Conservation (phyloP, 116 monocot species). For the Thalassia testudinum region DNA sequence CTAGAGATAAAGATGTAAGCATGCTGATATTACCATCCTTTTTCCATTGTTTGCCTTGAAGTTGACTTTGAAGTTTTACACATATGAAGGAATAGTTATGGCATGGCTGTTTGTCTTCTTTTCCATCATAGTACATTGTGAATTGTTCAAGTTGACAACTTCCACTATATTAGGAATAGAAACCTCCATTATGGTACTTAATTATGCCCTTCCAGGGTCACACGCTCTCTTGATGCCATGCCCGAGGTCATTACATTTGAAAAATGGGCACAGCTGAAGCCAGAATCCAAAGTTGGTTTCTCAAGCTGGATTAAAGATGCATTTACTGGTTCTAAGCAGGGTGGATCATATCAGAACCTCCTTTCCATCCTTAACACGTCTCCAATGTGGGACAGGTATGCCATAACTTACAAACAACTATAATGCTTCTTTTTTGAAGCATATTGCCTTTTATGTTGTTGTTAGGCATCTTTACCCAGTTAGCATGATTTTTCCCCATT, state of each 20-base stretch:
- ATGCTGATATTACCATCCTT: too few relatives aligned
- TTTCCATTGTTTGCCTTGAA: too few relatives aligned
- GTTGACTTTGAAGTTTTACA: too few relatives aligned
- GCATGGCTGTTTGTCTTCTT: too few relatives aligned
- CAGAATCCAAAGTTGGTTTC: slow-evolving; percentile 31
- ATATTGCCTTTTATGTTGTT: neutral
- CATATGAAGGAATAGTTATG: too few relatives aligned
- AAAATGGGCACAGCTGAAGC: slow-evolving; percentile 56
- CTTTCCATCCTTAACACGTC: slow-evolving; percentile 58
- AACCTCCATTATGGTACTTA: too few relatives aligned
- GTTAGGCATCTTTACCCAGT: neutral
- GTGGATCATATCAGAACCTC: slow-evolving; percentile 49
- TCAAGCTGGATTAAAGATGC: slow-evolving; percentile 76
- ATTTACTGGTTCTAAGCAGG: slow-evolving; percentile 49
- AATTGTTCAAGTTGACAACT: too few relatives aligned
- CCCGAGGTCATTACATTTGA: slow-evolving; percentile 60
- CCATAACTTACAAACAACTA: neutral
- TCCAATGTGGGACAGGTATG: slow-evolving; percentile 92
- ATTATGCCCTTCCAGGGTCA: slow-evolving; percentile 24
- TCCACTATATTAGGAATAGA: too few relatives aligned
- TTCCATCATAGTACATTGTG: too few relatives aligned
- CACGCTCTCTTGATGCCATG: slow-evolving; percentile 41
- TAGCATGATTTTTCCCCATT: too few relatives aligned
- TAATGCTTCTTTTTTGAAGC: neutral
- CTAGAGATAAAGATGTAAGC: too few relatives aligned